Conservation (phyloP, 2,329 filamentous ascomycete species). For the Neonectria sp. region DNA sequence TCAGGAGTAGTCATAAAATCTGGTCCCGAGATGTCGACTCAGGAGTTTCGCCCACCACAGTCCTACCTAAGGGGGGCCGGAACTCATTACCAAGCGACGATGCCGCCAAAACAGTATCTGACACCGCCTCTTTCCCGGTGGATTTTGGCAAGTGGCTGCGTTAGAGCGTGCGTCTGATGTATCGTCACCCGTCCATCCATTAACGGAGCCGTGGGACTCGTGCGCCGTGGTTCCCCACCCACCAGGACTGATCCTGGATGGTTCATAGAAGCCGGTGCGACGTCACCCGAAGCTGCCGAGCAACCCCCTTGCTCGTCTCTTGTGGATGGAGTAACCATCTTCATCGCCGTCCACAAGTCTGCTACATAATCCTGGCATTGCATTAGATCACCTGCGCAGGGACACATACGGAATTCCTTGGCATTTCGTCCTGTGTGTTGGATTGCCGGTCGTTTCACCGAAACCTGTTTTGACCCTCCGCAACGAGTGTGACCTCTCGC, state of each 20-base stretch:
- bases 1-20: background rate
- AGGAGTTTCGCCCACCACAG: background rate
- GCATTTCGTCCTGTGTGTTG: background rate
- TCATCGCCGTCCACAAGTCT: background rate
- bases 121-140: constrained; percentile 1
- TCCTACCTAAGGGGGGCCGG: background rate
- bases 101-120: too few species aligned
- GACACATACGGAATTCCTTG: background rate
- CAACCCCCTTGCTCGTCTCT: background rate
- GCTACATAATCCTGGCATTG: background rate
- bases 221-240: constrained; percentile 9
- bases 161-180: constrained; percentile 16
- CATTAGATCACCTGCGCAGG: background rate
- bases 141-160: constrained; percentile 23
- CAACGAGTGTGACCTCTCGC: background rate
- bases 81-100: background rate
- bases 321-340: background rate
- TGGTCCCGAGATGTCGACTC: background rate
- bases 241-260: background rate
- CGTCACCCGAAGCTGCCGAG: constrained; percentile 4
- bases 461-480: too few species aligned
- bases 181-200: constrained; percentile 9
- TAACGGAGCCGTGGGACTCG: background rate
- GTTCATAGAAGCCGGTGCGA: background rate
- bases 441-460: background rate